Evolutionary conservation across 495 filamentous ascomycete genomes (phyloP).

Genomic region (Hyaloscypha hepaticicola): DNA sequence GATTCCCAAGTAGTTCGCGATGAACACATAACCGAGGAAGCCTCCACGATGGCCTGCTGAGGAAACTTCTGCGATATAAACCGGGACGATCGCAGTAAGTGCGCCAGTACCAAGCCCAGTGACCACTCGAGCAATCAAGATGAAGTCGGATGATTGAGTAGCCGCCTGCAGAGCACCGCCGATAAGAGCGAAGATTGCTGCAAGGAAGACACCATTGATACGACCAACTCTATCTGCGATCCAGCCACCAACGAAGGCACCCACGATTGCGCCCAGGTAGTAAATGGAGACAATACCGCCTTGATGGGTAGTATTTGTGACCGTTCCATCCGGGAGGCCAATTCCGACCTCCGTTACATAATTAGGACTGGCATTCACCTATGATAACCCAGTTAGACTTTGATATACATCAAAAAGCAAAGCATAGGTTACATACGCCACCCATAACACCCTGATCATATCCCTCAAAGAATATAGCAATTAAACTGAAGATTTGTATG

Average conservation of each 20-base stretch:
- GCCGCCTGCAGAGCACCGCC: conserved; percentile 54
- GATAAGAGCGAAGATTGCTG: conserved; percentile 52
- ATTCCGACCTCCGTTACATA: background rate
- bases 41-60: conserved; percentile 47
- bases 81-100: conserved; percentile 38
- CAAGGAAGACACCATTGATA: conserved; percentile 30
- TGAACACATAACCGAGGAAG: conserved; percentile 52
- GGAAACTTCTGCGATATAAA: conserved; percentile 47
- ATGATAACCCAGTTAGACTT: background rate
- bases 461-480: background rate
- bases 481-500: background rate
- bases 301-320: conserved; percentile 1
- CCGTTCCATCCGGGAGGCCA: background rate
- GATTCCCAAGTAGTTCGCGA: conserved; percentile 44
- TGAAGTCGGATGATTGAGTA: conserved; percentile 50
- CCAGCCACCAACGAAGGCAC: background rate
- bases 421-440: background rate
- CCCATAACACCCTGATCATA: background rate
- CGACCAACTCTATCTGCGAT: conserved; percentile 48
- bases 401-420: background rate
- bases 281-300: background rate
- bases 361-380: background rate
- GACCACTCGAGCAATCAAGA: conserved; percentile 54
- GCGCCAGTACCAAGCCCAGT: conserved; percentile 55
- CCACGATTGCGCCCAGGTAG: background rate